phyloP scores from a whole-genome alignment of 345 rosid species.

The Boechera stricta region DNA sequence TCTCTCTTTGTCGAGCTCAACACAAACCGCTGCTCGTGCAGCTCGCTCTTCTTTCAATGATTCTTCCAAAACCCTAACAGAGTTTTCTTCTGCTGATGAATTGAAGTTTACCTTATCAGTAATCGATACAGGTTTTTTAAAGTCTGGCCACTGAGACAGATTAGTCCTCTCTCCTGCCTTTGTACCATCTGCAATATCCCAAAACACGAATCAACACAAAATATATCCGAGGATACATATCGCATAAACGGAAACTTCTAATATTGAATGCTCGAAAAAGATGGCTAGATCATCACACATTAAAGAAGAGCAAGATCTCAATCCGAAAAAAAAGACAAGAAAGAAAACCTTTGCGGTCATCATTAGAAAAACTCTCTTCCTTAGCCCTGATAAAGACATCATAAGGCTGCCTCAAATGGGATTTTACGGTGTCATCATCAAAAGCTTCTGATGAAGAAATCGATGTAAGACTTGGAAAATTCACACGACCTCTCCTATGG shows the following conservation, averaged over 20 bases:
- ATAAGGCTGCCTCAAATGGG: constrained; percentile 45
- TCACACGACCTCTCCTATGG: constrained; percentile 46
- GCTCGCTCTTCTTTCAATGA: constrained; percentile 53
- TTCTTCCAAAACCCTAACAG: constrained; percentile 50
- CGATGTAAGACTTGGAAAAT: constrained; percentile 33
- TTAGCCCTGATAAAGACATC: constrained; percentile 36
- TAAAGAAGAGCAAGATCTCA: too few species aligned
- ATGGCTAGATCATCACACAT: too few species aligned
- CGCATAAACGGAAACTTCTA: too few species aligned
- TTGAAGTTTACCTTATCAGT: constrained; percentile 40
- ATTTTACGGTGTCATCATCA: constrained; percentile 26
- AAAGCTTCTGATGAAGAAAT: constrained; percentile 39
- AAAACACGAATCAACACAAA: not conserved
- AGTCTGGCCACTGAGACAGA: constrained; percentile 42
- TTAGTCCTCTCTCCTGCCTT: constrained; percentile 28
- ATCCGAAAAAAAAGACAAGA: too few species aligned
- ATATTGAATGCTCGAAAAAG: too few species aligned
- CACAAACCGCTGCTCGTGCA: constrained; percentile 55
- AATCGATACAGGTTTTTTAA: constrained; percentile 28
- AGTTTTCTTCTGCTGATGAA: constrained; percentile 31
- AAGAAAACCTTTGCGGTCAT: constrained; percentile 33
- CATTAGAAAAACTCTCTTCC: constrained; percentile 36
- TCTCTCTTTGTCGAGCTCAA: constrained; percentile 80
- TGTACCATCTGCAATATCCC: not conserved
- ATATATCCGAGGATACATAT: too few species aligned